Evolutionary conservation across 2,329 filamentous ascomycete genomes (phyloP).

Genomic region (Zasmidium angulare): DNA sequence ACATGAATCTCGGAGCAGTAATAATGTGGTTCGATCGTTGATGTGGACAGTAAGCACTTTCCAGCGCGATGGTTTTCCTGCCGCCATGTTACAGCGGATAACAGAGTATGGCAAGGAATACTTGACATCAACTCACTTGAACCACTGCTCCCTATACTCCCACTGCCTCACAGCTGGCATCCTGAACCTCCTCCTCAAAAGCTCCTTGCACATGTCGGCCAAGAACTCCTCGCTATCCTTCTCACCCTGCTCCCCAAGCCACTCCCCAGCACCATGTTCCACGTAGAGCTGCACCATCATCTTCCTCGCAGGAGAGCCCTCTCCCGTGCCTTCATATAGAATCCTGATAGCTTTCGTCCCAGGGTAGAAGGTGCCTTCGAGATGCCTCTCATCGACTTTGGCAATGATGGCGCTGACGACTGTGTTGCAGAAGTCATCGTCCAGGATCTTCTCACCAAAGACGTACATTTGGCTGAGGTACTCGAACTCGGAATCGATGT

Average conservation of each 20-base stretch:
- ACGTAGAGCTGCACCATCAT: conserved; percentile 6
- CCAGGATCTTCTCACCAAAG: conserved; percentile 17
- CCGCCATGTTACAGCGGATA: too few relatives aligned
- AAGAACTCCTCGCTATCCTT: neutral
- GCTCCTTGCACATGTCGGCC: neutral
- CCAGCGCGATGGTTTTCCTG: too few relatives aligned
- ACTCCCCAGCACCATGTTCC: neutral
- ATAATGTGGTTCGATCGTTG: too few relatives aligned
- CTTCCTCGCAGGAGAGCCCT: neutral
- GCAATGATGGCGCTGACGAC: neutral
- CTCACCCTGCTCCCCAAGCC: neutral
- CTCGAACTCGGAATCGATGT: neutral
- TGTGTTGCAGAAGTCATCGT: conserved; percentile 10
- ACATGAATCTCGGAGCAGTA: too few relatives aligned
- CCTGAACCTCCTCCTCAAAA: neutral
- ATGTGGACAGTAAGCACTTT: too few relatives aligned
- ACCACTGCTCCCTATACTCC: neutral
- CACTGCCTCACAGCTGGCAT: neutral
- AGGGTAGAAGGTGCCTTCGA: neutral
- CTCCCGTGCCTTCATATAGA: conserved; percentile 5
- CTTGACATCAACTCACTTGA: neutral
- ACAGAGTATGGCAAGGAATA: neutral
- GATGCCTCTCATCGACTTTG: neutral
- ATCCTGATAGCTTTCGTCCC: neutral
- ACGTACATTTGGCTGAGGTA: conserved; percentile 1